phyloP scores from a whole-genome alignment of 495 filamentous ascomycete genomes.

The Pyronema omphalodes region DNA sequence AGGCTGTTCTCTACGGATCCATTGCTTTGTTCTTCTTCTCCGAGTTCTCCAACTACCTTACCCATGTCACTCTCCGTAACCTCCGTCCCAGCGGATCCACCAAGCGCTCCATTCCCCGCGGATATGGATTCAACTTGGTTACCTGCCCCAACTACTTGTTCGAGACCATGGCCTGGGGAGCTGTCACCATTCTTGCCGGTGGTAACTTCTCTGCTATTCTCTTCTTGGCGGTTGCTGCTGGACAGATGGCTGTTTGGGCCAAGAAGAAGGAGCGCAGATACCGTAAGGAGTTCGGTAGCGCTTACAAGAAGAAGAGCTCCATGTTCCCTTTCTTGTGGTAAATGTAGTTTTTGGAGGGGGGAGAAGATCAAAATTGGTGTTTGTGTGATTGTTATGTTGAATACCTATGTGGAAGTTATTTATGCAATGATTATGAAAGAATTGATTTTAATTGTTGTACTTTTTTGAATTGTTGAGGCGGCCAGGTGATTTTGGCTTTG shows the following conservation, averaged over 20 bases:
- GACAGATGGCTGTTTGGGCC: slow-evolving; percentile 73
- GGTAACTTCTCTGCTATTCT: slow-evolving; percentile 56
- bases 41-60: slow-evolving; percentile 60
- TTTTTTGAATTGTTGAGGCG: too few species aligned
- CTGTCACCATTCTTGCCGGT: slow-evolving; percentile 50
- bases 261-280: slow-evolving; percentile 82
- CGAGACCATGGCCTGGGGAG: slow-evolving; percentile 70
- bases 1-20: slow-evolving; percentile 38
- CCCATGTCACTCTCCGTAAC: slow-evolving; percentile 55
- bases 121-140: slow-evolving; percentile 68
- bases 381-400: too few species aligned
- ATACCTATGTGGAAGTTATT: too few species aligned
- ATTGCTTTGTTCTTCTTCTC: slow-evolving; percentile 52
- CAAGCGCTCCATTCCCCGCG: slow-evolving; percentile 68
- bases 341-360: background rate
- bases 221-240: slow-evolving; percentile 47
- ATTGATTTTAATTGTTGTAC: too few species aligned
- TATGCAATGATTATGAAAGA: too few species aligned
- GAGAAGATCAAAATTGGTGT: background rate
- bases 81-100: slow-evolving; percentile 59
- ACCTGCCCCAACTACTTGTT: slow-evolving; percentile 98
- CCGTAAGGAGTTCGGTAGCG: slow-evolving; percentile 70
- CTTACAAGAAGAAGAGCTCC: slow-evolving; percentile 71
- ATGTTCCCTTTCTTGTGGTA: slow-evolving; percentile 51
- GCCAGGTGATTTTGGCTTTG: too few species aligned